phyloP scores from a whole-genome alignment of 129 eudicot species.

The Glebionis coronaria region DNA sequence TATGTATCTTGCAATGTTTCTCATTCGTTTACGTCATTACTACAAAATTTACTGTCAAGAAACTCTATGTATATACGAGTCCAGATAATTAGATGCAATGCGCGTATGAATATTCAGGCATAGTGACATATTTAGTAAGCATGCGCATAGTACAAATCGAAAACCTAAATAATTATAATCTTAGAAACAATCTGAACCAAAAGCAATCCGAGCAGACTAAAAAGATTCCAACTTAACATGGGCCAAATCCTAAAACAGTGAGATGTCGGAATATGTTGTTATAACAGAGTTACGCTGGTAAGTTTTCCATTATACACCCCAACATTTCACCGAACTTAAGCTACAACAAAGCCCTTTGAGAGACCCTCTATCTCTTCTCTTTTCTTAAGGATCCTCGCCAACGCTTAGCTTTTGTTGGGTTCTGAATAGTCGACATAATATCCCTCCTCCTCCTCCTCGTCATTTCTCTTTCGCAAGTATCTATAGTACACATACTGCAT shows the following conservation, averaged over 20 bases:
- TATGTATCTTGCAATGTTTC: too few species aligned
- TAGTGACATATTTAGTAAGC: too few species aligned
- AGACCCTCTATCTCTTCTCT: slow-evolving; percentile 14
- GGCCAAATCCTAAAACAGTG: background rate
- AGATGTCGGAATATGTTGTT: slow-evolving; percentile 2
- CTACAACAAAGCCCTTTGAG: slow-evolving; percentile 12
- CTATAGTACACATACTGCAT: slow-evolving; percentile 85
- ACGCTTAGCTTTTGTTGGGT: slow-evolving; percentile 33
- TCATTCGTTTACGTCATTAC: too few species aligned
- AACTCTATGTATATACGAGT: too few species aligned
- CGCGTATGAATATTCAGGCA: too few species aligned
- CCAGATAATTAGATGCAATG: too few species aligned
- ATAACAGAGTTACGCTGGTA: background rate
- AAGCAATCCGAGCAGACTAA: background rate
- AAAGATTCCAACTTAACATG: background rate
- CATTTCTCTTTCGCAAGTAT: slow-evolving; percentile 38
- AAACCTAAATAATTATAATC: background rate
- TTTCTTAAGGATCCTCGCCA: slow-evolving; percentile 14
- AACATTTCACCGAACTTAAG: slow-evolving; percentile 20
- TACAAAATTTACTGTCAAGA: too few species aligned
- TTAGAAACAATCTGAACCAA: background rate
- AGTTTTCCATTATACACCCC: slow-evolving; percentile 6
- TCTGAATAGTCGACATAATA: slow-evolving; percentile 42
- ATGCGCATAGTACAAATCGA: too few species aligned
- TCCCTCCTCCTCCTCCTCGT: slow-evolving; percentile 33